A percentile compares a stretch with the other conserved stretches of the same genome.
Evolutionary conservation across 2,329 filamentous ascomycete genomes (phyloP).

Genomic region (Cryphonectria carpinicola): DNA sequence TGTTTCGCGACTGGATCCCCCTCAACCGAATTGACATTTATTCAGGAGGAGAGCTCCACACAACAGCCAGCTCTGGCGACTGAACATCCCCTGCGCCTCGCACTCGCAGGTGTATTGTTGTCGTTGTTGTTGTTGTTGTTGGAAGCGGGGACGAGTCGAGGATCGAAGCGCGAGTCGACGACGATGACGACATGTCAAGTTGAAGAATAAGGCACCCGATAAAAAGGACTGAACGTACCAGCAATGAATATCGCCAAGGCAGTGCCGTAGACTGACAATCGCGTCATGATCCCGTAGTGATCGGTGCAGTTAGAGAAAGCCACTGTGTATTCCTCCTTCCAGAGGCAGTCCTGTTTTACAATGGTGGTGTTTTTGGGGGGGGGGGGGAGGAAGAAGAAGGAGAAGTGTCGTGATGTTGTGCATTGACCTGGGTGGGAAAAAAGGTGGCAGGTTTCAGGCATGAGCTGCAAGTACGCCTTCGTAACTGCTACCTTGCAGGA

Average conservation of each 20-base stretch:
- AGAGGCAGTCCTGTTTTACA: not conserved
- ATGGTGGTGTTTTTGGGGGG: not conserved
- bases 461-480: conserved; percentile 13
- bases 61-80: not conserved
- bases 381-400: not conserved
- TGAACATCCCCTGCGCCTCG: not conserved
- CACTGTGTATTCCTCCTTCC: conserved; percentile 12
- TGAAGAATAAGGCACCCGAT: not conserved
- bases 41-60: not conserved
- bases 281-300: conserved; percentile 25
- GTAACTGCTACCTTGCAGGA: not conserved
- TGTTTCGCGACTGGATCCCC: not conserved
- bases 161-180: not conserved
- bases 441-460: conserved; percentile 25
- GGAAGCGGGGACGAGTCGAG: not conserved
- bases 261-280: conserved; percentile 28
- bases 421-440: conserved; percentile 16
- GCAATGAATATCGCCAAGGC: conserved; percentile 28
- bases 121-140: not conserved
- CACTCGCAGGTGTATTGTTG: not conserved
- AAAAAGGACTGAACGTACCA: conserved; percentile 20
- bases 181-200: conserved; percentile 12
- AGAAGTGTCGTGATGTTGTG: conserved; percentile 13
- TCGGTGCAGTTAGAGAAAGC: conserved; percentile 17
- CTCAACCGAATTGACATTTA: not conserved